A percentile compares a stretch with the other conserved stretches of the same genome.
phyloP scores from a whole-genome alignment of 2,329 filamentous ascomycete genomes.

The Arthroderma sp. region DNA sequence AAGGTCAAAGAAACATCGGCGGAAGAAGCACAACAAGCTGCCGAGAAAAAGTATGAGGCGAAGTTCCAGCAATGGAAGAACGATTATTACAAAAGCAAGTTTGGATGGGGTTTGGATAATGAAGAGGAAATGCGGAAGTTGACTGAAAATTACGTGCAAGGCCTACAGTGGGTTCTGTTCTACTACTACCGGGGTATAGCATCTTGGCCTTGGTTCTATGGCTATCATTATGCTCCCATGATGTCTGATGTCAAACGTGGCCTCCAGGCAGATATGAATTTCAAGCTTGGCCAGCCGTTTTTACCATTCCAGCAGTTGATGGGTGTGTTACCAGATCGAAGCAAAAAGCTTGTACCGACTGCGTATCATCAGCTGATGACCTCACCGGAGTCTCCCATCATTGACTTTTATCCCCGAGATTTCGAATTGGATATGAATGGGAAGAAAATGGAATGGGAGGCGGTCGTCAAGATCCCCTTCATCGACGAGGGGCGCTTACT shows the following conservation, averaged over 20 bases:
- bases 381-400: conserved; percentile 74
- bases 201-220: conserved; percentile 97
- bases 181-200: conserved; percentile 97
- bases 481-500: conserved; percentile 85
- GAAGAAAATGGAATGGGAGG: conserved; percentile 99
- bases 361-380: conserved; percentile 92
- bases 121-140: conserved; percentile 69
- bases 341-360: conserved; percentile 84
- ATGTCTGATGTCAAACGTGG: conserved; percentile 91
- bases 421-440: conserved; percentile 99
- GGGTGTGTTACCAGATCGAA: conserved; percentile 93
- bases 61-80: conserved; percentile 92
- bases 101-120: conserved; percentile 72
- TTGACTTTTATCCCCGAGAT: conserved; percentile 94
- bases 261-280: conserved; percentile 73
- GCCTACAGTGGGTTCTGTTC: conserved; percentile 92
- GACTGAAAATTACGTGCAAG: conserved; percentile 93
- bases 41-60: conserved; percentile 74
- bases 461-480: conserved; percentile 97
- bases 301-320: conserved; percentile 91
- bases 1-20: conserved; percentile 66
- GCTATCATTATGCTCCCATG: conserved; percentile 93
- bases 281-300: conserved; percentile 90
- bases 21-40: conserved; percentile 64
- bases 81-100: conserved; percentile 82